These are phyloP conservation scores for Prosopis cineraria DNA, from an alignment of 306 rosid genomes.

Conservation along the genomic window DNA sequence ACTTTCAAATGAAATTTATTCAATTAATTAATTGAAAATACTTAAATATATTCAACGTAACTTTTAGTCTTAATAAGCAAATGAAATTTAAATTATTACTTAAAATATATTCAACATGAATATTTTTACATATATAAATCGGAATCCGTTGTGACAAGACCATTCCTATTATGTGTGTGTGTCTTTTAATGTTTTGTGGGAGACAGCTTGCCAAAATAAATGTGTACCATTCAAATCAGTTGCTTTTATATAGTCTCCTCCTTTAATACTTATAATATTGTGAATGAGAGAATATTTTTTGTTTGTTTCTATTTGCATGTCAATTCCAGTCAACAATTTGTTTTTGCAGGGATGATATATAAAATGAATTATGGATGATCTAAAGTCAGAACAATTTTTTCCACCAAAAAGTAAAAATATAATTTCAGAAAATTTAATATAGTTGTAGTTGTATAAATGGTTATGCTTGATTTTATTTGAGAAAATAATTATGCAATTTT, in stretches of 20 bases:
- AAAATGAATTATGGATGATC: neutral
- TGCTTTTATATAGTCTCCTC: neutral
- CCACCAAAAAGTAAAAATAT: neutral
- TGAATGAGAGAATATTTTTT: neutral
- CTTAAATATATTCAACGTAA: no score
- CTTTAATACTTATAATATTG: neutral
- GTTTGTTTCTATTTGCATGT: neutral
- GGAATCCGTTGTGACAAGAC: neutral
- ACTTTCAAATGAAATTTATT: no score
- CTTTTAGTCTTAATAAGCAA: no score
- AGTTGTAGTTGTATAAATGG: neutral
- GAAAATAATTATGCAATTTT: no score
- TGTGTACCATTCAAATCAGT: neutral
- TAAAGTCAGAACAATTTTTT: neutral
- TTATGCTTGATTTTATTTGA: no score
- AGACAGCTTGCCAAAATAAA: constrained; percentile 1
- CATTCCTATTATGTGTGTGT: neutral
- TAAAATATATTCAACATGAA: no score
- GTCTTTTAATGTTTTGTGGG: neutral
- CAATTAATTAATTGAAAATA: no score
- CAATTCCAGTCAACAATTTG: neutral
- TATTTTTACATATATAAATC: no score
- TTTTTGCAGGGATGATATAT: neutral
- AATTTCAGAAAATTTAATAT: neutral
- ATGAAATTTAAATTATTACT: no score